Evolutionary conservation across 768 basidiomycete genomes (phyloP), one percentile per base, ranked within the genome.

Genomic region (Leucogyrophana mollusca): DNA sequence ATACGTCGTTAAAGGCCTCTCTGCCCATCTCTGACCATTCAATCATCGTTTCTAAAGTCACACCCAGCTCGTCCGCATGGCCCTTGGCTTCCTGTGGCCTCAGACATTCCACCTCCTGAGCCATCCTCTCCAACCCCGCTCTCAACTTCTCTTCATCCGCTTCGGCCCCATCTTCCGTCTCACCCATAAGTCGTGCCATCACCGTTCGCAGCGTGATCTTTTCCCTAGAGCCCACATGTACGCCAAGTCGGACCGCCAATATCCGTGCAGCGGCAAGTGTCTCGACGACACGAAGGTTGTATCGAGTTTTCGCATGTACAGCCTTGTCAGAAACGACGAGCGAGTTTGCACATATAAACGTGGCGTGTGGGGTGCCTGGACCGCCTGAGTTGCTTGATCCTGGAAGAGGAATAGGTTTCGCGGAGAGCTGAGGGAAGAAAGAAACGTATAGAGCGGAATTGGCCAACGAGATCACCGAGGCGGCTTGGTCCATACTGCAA

Each of bases 271-370:
- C 86, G 27, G 83, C 84, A 16, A 92, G 82, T 0, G 86, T 89
- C 65, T 96, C 93, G n/a, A 94, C 87, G 25, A 94, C 92, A 25
- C 90, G 89, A 13, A 94, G 73, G 59, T 96, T 95, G 71, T 95
- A 94, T 36, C 83, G 77, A 27, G 74, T 77, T 55, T 85, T 87
- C 2, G 90, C 87, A 27, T 80, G 82, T 45, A 82, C 74, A 1
- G 82, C 80, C 64, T 94, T 93, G 62, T 93, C 85, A 22, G 87
- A 80, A 18, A 86, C 80, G 25, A 90, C 83, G 32, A 91, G 81
- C 14, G 90, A 90, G 59, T 50, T 69, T 41, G 58, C 66, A 14
- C 72, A 45, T 58, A 56, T 46, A 53, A 69, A 39, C 2, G 47
- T 51, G 1, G 52, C 55, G 2, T 65, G 40, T 0, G 25, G 78